These are phyloP conservation scores for Anastatica hierochuntica DNA, from an alignment of 345 rosid genomes.

Conservation along the genomic window DNA sequence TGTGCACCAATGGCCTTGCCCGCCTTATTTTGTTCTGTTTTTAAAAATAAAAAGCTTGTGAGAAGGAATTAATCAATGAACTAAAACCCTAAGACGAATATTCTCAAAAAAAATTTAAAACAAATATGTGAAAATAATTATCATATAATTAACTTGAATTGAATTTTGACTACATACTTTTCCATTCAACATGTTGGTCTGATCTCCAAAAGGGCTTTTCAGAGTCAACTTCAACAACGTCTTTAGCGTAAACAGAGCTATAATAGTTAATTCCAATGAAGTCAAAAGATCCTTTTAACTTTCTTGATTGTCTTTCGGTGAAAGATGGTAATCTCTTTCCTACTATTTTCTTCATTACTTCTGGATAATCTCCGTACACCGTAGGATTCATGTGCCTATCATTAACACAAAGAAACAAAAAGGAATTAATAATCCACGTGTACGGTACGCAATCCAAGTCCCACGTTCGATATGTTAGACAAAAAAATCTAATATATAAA, in stretches of 20 bases:
- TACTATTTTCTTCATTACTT: conserved; percentile 8
- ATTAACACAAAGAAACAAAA: neutral
- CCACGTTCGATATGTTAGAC: too few relatives aligned
- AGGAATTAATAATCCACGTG: neutral
- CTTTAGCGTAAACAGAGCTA: conserved; percentile 8
- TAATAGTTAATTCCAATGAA: conserved; percentile 23
- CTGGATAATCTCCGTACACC: conserved; percentile 21
- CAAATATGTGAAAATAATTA: neutral
- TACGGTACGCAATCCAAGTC: too few relatives aligned
- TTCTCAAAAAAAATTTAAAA: too few relatives aligned
- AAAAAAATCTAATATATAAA: too few relatives aligned
- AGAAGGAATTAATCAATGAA: too few relatives aligned
- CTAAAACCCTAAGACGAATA: too few relatives aligned
- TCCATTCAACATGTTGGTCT: conserved; percentile 25
- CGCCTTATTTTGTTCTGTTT: conserved; percentile 7
- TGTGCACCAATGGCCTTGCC: too few relatives aligned
- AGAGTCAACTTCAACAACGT: conserved; percentile 4
- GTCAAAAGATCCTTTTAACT: conserved; percentile 21
- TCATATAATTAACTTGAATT: too few relatives aligned
- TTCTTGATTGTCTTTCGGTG: conserved; percentile 12
- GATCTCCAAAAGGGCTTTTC: conserved; percentile 21
- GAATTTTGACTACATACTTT: conserved; percentile 30
- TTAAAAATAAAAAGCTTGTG: neutral
- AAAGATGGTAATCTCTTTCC: conserved; percentile 24
- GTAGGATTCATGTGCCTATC: conserved; percentile 23